phyloP scores from a whole-genome alignment of 495 filamentous ascomycete species.

The Xylaria bambusicola region DNA sequence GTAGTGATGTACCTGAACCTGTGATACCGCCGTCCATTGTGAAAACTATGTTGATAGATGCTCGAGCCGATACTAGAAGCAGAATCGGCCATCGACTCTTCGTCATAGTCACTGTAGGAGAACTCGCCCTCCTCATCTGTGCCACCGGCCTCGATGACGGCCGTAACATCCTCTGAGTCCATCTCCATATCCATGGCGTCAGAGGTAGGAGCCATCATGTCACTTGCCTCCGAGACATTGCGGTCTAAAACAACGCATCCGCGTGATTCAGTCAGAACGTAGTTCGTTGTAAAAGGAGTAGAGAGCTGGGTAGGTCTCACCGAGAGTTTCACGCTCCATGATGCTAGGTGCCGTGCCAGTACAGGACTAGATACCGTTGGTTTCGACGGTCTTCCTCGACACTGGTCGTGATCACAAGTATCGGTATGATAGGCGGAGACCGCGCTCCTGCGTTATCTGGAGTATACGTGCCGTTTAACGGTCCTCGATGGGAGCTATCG shows the following conservation, averaged over 20 bases:
- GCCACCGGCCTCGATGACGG: conserved; percentile 25
- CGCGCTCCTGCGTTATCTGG: neutral
- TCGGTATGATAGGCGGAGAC: neutral
- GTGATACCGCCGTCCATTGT: conserved; percentile 63
- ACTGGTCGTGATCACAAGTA: neutral
- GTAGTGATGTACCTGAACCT: conserved; percentile 52
- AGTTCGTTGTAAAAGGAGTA: neutral
- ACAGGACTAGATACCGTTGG: neutral
- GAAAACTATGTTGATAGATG: conserved; percentile 47
- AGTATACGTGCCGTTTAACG: no score
- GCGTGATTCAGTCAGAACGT: neutral
- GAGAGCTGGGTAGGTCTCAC: neutral
- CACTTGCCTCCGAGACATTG: neutral
- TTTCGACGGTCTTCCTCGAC: neutral
- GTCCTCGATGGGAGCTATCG: no score
- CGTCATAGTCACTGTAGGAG: conserved; percentile 34
- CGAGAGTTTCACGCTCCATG: neutral
- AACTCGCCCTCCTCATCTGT: conserved; percentile 31
- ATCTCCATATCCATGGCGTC: neutral
- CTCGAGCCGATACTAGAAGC: conserved; percentile 45
- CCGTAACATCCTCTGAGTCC: neutral
- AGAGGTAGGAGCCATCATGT: neutral
- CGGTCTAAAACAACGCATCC: neutral
- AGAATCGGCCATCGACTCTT: conserved; percentile 26
- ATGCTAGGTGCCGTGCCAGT: neutral